Percentiles rank a stretch among this genome's conserved stretches.
Conservation (phyloP, 2,329 filamentous ascomycete genomes). For the Corniculantispora saksenae region DNA sequence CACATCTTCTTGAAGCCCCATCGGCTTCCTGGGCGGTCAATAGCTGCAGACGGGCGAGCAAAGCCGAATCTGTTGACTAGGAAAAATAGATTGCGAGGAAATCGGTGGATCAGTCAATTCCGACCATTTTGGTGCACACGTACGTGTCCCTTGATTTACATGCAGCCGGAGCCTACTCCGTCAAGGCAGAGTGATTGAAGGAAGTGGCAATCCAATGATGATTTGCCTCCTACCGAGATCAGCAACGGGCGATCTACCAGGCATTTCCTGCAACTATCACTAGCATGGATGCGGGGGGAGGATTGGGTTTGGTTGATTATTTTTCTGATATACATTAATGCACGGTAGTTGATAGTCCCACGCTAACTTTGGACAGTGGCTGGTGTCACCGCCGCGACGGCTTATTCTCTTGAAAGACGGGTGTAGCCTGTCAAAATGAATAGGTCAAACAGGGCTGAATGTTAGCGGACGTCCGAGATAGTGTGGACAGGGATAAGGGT, state of each 20-base stretch:
- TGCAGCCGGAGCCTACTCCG: neutral
- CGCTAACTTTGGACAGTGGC: neutral
- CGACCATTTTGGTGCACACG: neutral
- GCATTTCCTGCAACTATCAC: constrained; percentile 5
- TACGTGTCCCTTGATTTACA: neutral
- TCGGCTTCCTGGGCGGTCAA: neutral
- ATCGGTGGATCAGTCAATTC: neutral
- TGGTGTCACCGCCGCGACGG: neutral
- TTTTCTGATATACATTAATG: constrained; percentile 4
- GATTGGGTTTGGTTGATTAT: neutral
- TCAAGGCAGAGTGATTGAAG: neutral
- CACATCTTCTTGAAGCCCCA: neutral
- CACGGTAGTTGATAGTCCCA: constrained; percentile 5
- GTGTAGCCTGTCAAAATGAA: neutral
- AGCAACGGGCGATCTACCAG: constrained; percentile 9
- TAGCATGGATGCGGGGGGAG: constrained; percentile 4
- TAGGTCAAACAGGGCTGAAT: neutral
- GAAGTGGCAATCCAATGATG: neutral
- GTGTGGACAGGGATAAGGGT: neutral
- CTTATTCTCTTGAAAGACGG: neutral
- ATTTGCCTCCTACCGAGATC: constrained; percentile 6
- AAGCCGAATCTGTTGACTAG: neutral
- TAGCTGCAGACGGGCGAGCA: neutral
- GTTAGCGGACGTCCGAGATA: neutral
- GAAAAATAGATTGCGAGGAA: neutral